Percentiles rank a stretch among this genome's conserved stretches.
phyloP scores from a whole-genome alignment of 1,284 basidiomycete genomes.

The Exobasidium cylindrosporum region DNA sequence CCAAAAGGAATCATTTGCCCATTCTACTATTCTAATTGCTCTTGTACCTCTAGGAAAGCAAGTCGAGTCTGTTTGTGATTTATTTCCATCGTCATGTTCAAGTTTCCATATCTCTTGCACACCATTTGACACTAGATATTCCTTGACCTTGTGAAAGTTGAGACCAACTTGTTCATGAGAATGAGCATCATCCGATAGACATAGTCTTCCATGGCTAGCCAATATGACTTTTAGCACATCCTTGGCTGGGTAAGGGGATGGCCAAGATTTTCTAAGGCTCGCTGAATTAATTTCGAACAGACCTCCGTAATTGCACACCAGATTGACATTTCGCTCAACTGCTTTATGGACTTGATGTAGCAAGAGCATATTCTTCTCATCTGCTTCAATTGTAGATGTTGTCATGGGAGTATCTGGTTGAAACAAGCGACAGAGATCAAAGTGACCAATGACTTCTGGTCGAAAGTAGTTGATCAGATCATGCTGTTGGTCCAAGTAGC shows the following conservation, averaged over 20 bases:
- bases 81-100: constrained; percentile 17
- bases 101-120: constrained; percentile 72
- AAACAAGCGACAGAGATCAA: constrained; percentile 63
- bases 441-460: constrained; percentile 88
- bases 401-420: constrained; percentile 62
- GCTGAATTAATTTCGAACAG: constrained; percentile 92
- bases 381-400: not conserved
- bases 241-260: constrained; percentile 73
- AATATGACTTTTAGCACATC: constrained; percentile 77
- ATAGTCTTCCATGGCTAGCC: constrained; percentile 68
- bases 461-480: constrained; percentile 60
- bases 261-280: constrained; percentile 88
- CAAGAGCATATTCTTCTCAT: not conserved
- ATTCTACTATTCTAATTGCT: not conserved
- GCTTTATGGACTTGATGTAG: not conserved
- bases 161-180: constrained; percentile 82
- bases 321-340: constrained; percentile 67
- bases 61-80: not conserved
- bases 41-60: constrained; percentile 10
- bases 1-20: constrained; percentile 8
- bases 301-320: constrained; percentile 77
- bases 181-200: constrained; percentile 93
- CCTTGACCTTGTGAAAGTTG: constrained; percentile 70
- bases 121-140: constrained; percentile 67
- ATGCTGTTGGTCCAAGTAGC: constrained; percentile 46